Base-by-base conservation (phyloP, 768 basidiomycete species). In the Pisolithus sp. region DNA sequence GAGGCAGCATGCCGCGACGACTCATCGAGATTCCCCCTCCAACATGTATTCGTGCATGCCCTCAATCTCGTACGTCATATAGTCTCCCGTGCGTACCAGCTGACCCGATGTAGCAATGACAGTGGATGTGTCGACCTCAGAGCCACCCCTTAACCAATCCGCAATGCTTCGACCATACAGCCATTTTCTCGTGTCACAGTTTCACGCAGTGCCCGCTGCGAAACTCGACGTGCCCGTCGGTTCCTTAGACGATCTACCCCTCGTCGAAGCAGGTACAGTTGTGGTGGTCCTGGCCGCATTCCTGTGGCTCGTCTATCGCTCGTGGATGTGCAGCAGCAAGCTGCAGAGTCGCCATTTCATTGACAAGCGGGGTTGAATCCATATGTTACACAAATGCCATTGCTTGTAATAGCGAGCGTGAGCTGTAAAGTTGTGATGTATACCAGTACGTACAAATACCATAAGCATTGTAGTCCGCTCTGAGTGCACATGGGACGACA, bases 191-290 rank as follows among this genome's bases (percentile, higher is more conserved):
- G 47, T 53, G 4, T 52, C 53, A 20, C 52, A 53, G 45, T 23
- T 34, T 6, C 44, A 58, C 31, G 12, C 56, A 12, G 43, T 44
- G 5, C 48, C 52, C 7, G n/a, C 30, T 34, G 45, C 39, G 13
- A 49, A 63, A 53, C 13, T 71, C 34, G 57, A 55, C 7, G 53
- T 76, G 18, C 74, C 74, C 2, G 58, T 72, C 3, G 75, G 69
- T 18, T 60, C 62, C 43, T 55, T 63, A 5, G 56, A 51, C 17
- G 63, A 76, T 50, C 37, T 68, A 30, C 50, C 60, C 30, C 40
- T 52, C 34, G 73, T 75, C 21, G 69, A 76, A 49, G 38, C 59
- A 23, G 72, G 68, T 46, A 76, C 76, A 3, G 54, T 57, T 5
- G n/a, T 34, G 7, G 57, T 65, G 28, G 57, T 73, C 47, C 50